Conservation (phyloP, 2,329 filamentous ascomycete genomes). For the Pseudocercospora musae region DNA sequence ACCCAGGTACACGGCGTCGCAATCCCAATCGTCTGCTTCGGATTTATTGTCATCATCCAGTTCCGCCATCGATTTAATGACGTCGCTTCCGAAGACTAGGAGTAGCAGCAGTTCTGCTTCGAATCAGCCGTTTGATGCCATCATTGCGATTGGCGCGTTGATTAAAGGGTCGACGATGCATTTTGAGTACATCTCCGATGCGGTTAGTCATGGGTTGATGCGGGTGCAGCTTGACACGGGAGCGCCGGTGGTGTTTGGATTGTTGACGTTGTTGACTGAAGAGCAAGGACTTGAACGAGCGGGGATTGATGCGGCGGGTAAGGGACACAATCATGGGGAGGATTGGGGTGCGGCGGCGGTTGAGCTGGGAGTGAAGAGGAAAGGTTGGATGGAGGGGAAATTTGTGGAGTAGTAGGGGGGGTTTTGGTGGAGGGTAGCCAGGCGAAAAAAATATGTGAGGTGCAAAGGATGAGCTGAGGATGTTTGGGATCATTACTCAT, state of each 20-base stretch:
- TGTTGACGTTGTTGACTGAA: slow-evolving; percentile 84
- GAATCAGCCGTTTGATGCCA: slow-evolving; percentile 75
- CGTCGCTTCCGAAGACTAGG: slow-evolving; percentile 48
- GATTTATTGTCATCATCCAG: slow-evolving; percentile 62
- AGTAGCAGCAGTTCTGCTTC: slow-evolving; percentile 18
- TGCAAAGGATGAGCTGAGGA: too few species aligned
- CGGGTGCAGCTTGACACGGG: slow-evolving; percentile 84
- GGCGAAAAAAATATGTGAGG: too few species aligned
- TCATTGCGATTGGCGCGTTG: slow-evolving; percentile 91
- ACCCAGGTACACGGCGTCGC: slow-evolving; percentile 37
- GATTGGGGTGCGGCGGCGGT: slow-evolving; percentile 95
- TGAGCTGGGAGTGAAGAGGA: slow-evolving; percentile 86
- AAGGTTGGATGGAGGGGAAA: slow-evolving; percentile 73
- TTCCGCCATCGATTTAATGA: slow-evolving; percentile 63
- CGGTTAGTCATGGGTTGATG: slow-evolving; percentile 90
- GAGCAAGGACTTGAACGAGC: slow-evolving; percentile 84
- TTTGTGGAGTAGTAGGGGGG: slow-evolving; percentile 44
- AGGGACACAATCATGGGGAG: slow-evolving; percentile 86
- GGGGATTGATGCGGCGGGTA: slow-evolving; percentile 55
- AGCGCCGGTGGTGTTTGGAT: slow-evolving; percentile 85
- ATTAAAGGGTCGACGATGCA: slow-evolving; percentile 99
- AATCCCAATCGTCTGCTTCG: slow-evolving; percentile 64
- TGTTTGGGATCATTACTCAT: too few species aligned
- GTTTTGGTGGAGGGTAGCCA: neutral
- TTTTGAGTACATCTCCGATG: slow-evolving; percentile 96